Conservation (phyloP, 768 basidiomycete species). For the Mycena capillaripes region DNA sequence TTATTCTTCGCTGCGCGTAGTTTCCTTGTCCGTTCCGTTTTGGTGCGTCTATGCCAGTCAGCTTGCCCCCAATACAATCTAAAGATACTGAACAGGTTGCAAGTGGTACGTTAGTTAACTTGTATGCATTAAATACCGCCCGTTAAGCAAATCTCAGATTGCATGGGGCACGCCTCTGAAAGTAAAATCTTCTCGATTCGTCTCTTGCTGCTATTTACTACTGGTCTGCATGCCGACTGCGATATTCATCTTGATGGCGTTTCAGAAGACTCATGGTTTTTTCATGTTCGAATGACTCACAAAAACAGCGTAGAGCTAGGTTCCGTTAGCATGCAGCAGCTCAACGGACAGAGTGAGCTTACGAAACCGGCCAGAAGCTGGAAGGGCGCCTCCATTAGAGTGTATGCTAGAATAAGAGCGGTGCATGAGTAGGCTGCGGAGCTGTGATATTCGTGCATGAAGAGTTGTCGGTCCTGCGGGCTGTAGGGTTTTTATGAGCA, state of each 20-base stretch:
- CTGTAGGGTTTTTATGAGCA: conserved; percentile 1
- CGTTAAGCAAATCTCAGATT: conserved; percentile 15
- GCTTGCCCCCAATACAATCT: too few species aligned
- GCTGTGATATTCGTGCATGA: conserved; percentile 56
- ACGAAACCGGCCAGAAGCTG: conserved; percentile 39
- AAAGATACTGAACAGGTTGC: too few species aligned
- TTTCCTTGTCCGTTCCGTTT: too few species aligned
- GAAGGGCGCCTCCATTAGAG: conserved; percentile 39
- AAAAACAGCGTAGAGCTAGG: conserved; percentile 32
- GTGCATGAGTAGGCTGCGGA: conserved; percentile 54
- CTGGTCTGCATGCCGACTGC: conserved; percentile 38
- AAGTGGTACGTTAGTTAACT: too few species aligned
- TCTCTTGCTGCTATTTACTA: too few species aligned
- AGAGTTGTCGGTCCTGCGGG: conserved; percentile 57
- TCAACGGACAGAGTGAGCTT: not conserved
- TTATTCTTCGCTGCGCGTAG: too few species aligned
- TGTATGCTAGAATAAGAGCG: conserved; percentile 49
- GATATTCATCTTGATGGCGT: conserved; percentile 29
- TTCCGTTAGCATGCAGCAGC: not conserved
- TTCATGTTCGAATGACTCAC: conserved; percentile 7
- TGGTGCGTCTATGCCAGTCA: too few species aligned
- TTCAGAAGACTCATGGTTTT: not conserved
- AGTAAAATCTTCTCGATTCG: conserved; percentile 33
- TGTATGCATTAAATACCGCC: too few species aligned
- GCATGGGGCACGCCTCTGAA: conserved; percentile 33